Conservation (phyloP, 352 stramenopile genomes). For the Globisporangium radiosum region DNA sequence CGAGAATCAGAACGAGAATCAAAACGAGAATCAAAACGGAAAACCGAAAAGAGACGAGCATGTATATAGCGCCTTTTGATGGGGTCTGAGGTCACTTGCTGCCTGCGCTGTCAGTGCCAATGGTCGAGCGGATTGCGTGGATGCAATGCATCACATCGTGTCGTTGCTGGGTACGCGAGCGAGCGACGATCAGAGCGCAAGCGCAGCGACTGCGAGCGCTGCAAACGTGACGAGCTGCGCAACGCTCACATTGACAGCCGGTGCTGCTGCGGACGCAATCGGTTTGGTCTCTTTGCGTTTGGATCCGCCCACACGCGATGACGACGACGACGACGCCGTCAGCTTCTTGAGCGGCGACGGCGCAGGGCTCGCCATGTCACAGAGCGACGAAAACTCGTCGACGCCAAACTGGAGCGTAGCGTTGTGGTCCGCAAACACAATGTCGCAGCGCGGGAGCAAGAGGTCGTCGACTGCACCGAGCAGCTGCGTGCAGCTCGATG, state of each 20-base stretch:
- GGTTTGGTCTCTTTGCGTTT: conserved; percentile 7
- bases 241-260: not conserved
- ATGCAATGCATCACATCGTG: too few relatives aligned
- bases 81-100: too few relatives aligned
- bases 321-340: conserved; percentile 16
- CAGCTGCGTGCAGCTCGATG: conserved; percentile 39
- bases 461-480: conserved; percentile 54
- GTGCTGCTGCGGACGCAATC: not conserved
- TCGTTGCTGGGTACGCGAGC: too few relatives aligned
- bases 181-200: too few relatives aligned
- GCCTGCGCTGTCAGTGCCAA: too few relatives aligned
- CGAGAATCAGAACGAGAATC: too few relatives aligned
- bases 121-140: too few relatives aligned
- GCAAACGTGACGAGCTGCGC: not conserved
- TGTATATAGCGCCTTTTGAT: too few relatives aligned
- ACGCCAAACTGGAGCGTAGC: conserved; percentile 42
- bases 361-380: conserved; percentile 25
- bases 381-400: conserved; percentile 37
- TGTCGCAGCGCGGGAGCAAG: conserved; percentile 42
- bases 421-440: conserved; percentile 37
- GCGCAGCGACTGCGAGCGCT: not conserved
- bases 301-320: not conserved
- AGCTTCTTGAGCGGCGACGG: conserved; percentile 40
- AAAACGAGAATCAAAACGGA: too few relatives aligned
- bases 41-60: too few relatives aligned